Evolutionary conservation across 495 filamentous ascomycete genomes (phyloP).

Genomic region (Penicillium mononematosum): DNA sequence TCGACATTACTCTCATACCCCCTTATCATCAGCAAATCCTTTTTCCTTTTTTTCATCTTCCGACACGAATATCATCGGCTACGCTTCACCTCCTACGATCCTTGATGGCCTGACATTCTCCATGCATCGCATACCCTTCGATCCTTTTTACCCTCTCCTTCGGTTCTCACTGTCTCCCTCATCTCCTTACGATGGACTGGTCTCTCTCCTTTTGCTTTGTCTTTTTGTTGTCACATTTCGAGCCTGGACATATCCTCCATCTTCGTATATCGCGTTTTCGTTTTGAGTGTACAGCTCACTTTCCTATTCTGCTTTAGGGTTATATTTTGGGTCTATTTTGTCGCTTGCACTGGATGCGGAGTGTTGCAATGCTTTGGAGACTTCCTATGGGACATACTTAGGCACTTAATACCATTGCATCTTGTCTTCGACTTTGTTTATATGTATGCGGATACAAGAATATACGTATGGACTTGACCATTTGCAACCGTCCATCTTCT

Average conservation of each 20-base stretch:
- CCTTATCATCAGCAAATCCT: conserved; percentile 19
- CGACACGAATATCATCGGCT: conserved; percentile 24
- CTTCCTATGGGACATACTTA: conserved; percentile 15
- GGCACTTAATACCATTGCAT: conserved; percentile 27
- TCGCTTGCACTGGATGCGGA: conserved; percentile 12
- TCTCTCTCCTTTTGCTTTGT: conserved; percentile 5
- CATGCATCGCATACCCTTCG: conserved; percentile 9
- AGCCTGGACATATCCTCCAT: conserved; percentile 28
- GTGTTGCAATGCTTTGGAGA: conserved; percentile 17
- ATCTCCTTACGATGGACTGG: conserved; percentile 3
- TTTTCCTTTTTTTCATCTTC: conserved; percentile 12
- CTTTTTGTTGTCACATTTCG: conserved; percentile 16
- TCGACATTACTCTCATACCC: conserved; percentile 12
- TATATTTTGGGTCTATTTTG: conserved; percentile 8
- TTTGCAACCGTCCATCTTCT: neutral
- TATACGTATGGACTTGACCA: neutral
- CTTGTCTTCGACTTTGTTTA: neutral
- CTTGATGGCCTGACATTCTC: conserved; percentile 25
- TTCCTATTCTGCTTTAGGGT: neutral
- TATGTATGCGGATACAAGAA: neutral
- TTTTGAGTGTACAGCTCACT: conserved; percentile 10
- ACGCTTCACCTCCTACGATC: conserved; percentile 26
- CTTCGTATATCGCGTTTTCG: conserved; percentile 15
- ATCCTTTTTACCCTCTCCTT: conserved; percentile 2
- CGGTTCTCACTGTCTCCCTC: neutral